These are phyloP conservation scores for Gymnopilus dilepis DNA, from an alignment of 768 basidiomycete genomes.

Conservation along the genomic window DNA sequence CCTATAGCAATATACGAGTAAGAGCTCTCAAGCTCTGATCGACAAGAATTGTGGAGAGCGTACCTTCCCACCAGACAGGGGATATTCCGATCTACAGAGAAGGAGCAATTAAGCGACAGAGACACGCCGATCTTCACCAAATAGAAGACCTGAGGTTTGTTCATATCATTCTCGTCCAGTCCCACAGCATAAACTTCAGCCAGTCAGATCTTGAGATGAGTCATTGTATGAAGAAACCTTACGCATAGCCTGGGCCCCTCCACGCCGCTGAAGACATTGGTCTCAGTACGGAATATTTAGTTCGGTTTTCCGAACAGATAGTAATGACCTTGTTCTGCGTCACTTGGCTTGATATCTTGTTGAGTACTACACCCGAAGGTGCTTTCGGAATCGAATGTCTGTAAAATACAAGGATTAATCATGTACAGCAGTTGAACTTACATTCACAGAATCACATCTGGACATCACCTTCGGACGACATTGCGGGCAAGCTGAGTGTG, in stretches of 20 bases:
- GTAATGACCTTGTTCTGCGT: slow-evolving; percentile 74
- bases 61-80: slow-evolving; percentile 92
- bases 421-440: too few species aligned
- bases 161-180: slow-evolving; percentile 78
- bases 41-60: neutral
- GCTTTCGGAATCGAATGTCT: slow-evolving; percentile 37
- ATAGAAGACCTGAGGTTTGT: slow-evolving; percentile 74
- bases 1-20: slow-evolving; percentile 44
- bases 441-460: slow-evolving; percentile 50
- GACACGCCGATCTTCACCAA: neutral
- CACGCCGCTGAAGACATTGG: slow-evolving; percentile 44
- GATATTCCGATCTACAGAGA: slow-evolving; percentile 78
- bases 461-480: slow-evolving; percentile 43
- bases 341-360: slow-evolving; percentile 74
- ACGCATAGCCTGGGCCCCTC: slow-evolving; percentile 90
- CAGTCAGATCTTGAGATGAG: neutral
- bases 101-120: slow-evolving; percentile 3
- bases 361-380: slow-evolving; percentile 49
- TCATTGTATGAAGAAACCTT: slow-evolving; percentile 30
- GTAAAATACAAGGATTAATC: slow-evolving; percentile 35
- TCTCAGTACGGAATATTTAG: neutral
- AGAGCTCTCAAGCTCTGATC: neutral
- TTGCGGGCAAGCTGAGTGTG: neutral
- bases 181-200: slow-evolving; percentile 77
- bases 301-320: neutral